phyloP scores from a whole-genome alignment of 441 rosid species.

The Aleurites moluccanus region DNA sequence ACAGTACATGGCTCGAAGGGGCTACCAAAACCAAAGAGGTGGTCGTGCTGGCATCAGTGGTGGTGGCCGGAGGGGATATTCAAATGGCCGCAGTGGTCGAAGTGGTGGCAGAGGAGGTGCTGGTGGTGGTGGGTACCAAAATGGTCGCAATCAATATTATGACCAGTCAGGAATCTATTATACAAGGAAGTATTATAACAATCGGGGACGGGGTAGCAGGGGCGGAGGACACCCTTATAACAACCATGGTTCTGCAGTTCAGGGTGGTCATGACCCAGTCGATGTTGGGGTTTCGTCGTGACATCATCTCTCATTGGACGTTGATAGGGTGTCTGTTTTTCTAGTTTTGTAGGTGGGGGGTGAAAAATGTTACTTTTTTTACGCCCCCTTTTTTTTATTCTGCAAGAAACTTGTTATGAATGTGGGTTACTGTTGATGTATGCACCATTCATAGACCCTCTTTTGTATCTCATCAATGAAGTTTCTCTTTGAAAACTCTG shows the following conservation, averaged over 20 bases:
- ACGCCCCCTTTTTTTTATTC: background rate
- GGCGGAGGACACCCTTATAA: conserved; percentile 57
- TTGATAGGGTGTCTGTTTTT: conserved; percentile 20
- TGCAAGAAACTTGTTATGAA: conserved; percentile 27
- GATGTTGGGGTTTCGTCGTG: conserved; percentile 60
- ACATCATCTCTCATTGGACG: conserved; percentile 1
- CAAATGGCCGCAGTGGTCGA: conserved; percentile 76
- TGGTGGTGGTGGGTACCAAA: conserved; percentile 69
- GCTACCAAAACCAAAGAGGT: conserved; percentile 73
- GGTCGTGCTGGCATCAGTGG: no score
- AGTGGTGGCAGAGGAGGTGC: conserved; percentile 57
- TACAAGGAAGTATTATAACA: conserved; percentile 62
- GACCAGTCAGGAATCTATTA: conserved; percentile 71
- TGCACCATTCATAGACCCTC: no score
- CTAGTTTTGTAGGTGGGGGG: conserved; percentile 30
- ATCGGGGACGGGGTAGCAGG: conserved; percentile 65
- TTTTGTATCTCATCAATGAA: conserved; percentile 23
- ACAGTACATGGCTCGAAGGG: conserved; percentile 52
- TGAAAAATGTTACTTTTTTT: conserved; percentile 21
- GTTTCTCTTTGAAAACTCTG: conserved; percentile 11
- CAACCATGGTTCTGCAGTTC: conserved; percentile 36
- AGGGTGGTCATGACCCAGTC: conserved; percentile 43
- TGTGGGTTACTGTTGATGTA: conserved; percentile 25
- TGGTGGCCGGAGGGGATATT: conserved; percentile 61
- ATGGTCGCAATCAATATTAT: conserved; percentile 61